Evolutionary conservation across 768 basidiomycete species (phyloP).

Genomic region (Boletus bicolor): DNA sequence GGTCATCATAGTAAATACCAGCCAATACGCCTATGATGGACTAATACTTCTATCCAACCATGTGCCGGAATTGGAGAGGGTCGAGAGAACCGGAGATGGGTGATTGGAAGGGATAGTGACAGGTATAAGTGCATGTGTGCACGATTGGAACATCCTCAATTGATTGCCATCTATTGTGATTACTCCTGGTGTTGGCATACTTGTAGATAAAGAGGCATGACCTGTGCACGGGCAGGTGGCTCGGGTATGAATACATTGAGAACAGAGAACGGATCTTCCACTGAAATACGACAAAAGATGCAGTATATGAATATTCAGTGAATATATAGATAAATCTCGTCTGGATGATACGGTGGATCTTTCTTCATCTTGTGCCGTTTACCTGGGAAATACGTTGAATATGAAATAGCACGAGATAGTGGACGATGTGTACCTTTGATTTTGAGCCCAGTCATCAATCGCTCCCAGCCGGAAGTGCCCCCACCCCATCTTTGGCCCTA

Average conservation of each 20-base stretch:
- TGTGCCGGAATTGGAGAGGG: no score
- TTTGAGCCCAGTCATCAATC: conserved; percentile 74
- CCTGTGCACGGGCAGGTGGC: conserved; percentile 47
- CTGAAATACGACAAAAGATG: conserved; percentile 33
- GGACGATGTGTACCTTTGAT: conserved; percentile 53
- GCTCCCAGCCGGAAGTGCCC: conserved; percentile 65
- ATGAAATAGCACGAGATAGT: background rate
- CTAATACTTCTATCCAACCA: no score
- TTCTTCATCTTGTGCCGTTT: conserved; percentile 81
- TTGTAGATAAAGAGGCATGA: conserved; percentile 55
- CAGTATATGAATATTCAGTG: background rate
- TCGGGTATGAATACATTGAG: conserved; percentile 64
- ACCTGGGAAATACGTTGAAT: conserved; percentile 29
- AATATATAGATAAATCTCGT: conserved; percentile 53
- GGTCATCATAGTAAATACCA: no score
- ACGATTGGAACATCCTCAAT: background rate
- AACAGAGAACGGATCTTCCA: conserved; percentile 76
- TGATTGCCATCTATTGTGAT: background rate
- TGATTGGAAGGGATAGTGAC: no score
- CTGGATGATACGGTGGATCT: conserved; percentile 64
- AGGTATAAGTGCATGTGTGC: background rate
- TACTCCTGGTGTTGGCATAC: conserved; percentile 5
- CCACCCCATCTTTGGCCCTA: conserved; percentile 62
- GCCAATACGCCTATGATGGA: no score
- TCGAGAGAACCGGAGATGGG: no score